These are phyloP conservation scores for Helicostylum pulchrum DNA, from an alignment of 192 early-diverging fungal species.

Conservation along the genomic window DNA sequence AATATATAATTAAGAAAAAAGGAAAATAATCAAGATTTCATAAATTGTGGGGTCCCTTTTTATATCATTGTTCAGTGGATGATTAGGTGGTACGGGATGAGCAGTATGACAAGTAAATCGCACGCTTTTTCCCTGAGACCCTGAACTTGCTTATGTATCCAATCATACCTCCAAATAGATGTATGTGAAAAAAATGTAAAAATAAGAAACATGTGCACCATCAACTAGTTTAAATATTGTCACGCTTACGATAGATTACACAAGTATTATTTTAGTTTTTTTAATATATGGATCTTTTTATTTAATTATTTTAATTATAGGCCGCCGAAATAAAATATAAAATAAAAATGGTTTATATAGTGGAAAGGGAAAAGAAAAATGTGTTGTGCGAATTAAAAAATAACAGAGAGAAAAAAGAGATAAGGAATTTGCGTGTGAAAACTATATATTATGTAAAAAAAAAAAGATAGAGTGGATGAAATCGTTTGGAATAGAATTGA, in stretches of 20 bases:
- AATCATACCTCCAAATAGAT: neutral
- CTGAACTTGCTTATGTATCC: constrained; percentile 9
- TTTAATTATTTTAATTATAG: neutral
- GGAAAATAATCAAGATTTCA: too few relatives aligned
- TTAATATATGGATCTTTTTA: neutral
- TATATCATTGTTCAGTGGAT: neutral
- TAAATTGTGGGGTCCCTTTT: neutral
- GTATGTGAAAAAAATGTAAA: neutral
- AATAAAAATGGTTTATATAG: neutral
- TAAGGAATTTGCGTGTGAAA: neutral
- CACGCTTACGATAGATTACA: constrained; percentile 3
- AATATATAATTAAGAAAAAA: neutral
- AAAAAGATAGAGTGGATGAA: constrained; percentile 2
- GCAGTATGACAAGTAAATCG: constrained; percentile 13
- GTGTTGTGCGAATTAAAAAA: neutral
- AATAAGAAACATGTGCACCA: neutral
- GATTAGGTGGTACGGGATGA: neutral
- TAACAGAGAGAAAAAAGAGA: neutral
- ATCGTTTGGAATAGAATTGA: neutral
- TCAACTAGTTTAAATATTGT: too few relatives aligned
- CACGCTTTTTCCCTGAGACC: constrained; percentile 17
- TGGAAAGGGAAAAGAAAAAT: neutral
- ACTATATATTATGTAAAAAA: constrained; percentile 3
- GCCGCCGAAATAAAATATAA: neutral
- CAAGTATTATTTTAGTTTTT: neutral